Evolutionary conservation across 495 filamentous ascomycete species (phyloP), one percentile per base, ranked within the genome.

Genomic region (Penicillium macrosclerotiorum): DNA sequence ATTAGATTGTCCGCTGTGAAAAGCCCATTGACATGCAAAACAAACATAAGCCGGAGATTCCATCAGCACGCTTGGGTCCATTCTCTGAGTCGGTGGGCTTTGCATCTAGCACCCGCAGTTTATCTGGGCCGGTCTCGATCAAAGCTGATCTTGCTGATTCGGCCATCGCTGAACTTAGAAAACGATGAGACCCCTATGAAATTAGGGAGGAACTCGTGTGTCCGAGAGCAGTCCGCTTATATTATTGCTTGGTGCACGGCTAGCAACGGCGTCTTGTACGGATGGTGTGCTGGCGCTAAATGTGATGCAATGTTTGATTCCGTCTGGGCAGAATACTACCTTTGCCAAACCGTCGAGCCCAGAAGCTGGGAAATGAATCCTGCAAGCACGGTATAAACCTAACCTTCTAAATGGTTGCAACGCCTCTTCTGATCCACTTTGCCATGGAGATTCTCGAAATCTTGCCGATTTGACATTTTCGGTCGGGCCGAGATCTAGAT

Each of bases 211-310:
- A 2, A 23, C 13, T 18, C 12, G 5, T 9, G 6, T n/a, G 13
- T 54, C 17, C 9, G 18, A 32, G 11, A n/a, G 5, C 7, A 31
- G n/a, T 20, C 33, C 29, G 4, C 5, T 40, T 36, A 20, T 23
- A 34, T 32, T 22, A 16, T 8, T 13, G 17, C 8, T 1, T 35
- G 6, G 18, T 8, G 1, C 11, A 34, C 52, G 54, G 54, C 35
- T 61, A 63, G 23, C 50, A 27, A 38, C 54, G 57, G 59, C 24
- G 24, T 8, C 6, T 33, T 38, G 19, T 33, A 26, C n/a, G 38
- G 50, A 70, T 70, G 67, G 47, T 64, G 67, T 64, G 67, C 62
- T 70, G 39, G 30, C 42, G 37, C 57, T 63, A 57, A 64, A 57
- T 54, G n/a, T 68, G 67, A 60, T 64, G 62, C 67, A 65, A 70